A percentile compares a stretch with the other conserved stretches of the same genome.
Conservation (phyloP, 148 eudicot genomes). For the Vaccinium vitisidaea region DNA sequence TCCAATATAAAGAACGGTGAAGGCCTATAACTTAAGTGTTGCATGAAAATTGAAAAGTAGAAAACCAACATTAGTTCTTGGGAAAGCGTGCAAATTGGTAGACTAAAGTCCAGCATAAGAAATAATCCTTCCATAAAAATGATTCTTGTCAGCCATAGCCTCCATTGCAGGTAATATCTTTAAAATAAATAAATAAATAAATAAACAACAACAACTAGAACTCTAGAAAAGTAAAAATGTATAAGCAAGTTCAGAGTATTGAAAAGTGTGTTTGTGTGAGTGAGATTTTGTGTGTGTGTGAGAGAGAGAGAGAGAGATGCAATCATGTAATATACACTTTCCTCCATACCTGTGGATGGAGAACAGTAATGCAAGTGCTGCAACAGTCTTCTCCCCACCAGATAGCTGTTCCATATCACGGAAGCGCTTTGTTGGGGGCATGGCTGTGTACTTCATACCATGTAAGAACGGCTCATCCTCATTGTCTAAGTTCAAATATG, state of each 20-base stretch:
- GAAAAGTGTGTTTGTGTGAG: not conserved
- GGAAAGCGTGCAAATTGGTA: conserved; percentile 2
- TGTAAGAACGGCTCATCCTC: conserved; percentile 88
- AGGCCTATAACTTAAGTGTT: conserved; percentile 63
- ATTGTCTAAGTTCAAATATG: conserved; percentile 86
- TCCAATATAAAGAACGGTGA: conserved; percentile 98
- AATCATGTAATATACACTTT: not conserved
- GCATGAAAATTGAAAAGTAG: conserved; percentile 9
- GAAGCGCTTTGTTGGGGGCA: conserved; percentile 98
- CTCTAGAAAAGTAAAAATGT: too few species aligned
- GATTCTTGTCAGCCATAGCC: too few species aligned
- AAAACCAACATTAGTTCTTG: conserved; percentile 14
- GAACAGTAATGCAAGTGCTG: conserved; percentile 94
- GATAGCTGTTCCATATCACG: conserved; percentile 98
- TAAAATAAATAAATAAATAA: not conserved
- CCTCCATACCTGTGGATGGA: conserved; percentile 81
- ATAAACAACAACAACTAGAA: not conserved
- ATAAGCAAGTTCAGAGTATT: not conserved
- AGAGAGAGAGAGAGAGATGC: not conserved
- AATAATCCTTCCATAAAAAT: not conserved
- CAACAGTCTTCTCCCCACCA: conserved; percentile 99
- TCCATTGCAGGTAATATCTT: not conserved
- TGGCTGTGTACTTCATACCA: conserved; percentile 89
- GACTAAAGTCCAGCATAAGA: not conserved
- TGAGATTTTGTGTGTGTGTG: not conserved